A percentile compares a stretch with the other conserved stretches of the same genome.
Conservation (phyloP, 768 basidiomycete species). For the Daedaleopsis sinensis region DNA sequence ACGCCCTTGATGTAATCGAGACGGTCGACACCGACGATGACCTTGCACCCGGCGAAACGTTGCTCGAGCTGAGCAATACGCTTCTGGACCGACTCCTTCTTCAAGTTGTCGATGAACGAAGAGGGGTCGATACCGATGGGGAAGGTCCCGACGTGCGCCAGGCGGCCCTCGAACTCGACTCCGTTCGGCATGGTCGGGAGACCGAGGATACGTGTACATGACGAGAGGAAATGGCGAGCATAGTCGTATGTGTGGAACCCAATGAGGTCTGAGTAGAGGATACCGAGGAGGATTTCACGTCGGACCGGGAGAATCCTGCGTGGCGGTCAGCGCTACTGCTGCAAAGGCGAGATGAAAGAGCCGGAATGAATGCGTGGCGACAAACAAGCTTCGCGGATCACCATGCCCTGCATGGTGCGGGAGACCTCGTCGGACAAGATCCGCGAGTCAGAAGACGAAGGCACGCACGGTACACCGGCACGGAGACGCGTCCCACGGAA, state of each 20-base stretch:
- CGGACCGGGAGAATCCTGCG: slow-evolving; percentile 93
- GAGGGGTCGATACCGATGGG: slow-evolving; percentile 97
- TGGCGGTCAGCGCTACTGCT: slow-evolving; percentile 3
- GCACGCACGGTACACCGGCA: slow-evolving; percentile 9
- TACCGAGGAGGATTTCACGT: slow-evolving; percentile 94
- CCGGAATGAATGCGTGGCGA: not conserved
- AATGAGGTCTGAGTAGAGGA: slow-evolving; percentile 94
- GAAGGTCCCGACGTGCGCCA: slow-evolving; percentile 97
- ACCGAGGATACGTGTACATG: slow-evolving; percentile 94
- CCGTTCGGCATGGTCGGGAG: slow-evolving; percentile 98
- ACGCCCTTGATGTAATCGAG: slow-evolving; percentile 99
- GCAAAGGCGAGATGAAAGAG: not conserved
- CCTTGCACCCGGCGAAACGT: slow-evolving; percentile 91
- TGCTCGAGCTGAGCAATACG: slow-evolving; percentile 84
- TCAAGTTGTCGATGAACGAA: slow-evolving; percentile 87
- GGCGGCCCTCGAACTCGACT: slow-evolving; percentile 92
- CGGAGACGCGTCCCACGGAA: slow-evolving; percentile 1
- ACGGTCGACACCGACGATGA: slow-evolving; percentile 98
- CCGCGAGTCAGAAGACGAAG: slow-evolving; percentile 10
- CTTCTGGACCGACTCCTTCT: slow-evolving; percentile 77
- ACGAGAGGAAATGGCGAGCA: slow-evolving; percentile 98
- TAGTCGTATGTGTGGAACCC: slow-evolving; percentile 99
- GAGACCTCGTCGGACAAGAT: not conserved
- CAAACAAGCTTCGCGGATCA: slow-evolving; percentile 6
- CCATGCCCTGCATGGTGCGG: not conserved